A percentile compares a stretch with the other conserved stretches of the same genome.
Conservation (phyloP, 176 grass and related monocot genomes). For the Juncus effusus region DNA sequence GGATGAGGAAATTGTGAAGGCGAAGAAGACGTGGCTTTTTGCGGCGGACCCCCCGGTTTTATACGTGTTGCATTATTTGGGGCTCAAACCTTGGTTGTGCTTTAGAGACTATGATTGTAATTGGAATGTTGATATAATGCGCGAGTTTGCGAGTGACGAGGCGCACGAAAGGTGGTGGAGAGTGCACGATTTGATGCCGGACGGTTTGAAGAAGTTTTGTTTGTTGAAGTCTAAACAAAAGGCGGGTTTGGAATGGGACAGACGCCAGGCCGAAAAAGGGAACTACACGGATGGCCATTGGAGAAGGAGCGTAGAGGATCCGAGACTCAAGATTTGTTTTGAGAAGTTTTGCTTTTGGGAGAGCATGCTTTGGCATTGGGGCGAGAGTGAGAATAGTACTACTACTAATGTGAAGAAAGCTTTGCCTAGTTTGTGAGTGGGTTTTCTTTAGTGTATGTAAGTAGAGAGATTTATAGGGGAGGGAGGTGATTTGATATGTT, state of each 20-base stretch:
- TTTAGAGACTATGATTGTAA: constrained; percentile 94
- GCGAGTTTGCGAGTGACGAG: constrained; percentile 75
- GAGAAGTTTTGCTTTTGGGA: constrained; percentile 97
- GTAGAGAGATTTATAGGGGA: constrained; percentile 23
- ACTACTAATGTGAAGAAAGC: constrained; percentile 22
- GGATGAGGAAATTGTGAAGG: constrained; percentile 67
- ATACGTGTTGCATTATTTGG: constrained; percentile 80
- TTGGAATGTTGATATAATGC: constrained; percentile 68
- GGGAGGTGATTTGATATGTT: background rate
- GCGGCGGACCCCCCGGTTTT: constrained; percentile 60
- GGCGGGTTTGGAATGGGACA: constrained; percentile 83
- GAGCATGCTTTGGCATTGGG: constrained; percentile 93
- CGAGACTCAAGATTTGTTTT: constrained; percentile 58
- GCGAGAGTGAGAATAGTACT: constrained; percentile 48
- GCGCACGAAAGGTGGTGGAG: constrained; percentile 76
- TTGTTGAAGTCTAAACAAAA: constrained; percentile 67
- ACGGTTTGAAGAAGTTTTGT: constrained; percentile 69
- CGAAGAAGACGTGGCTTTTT: constrained; percentile 71
- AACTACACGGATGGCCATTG: constrained; percentile 82
- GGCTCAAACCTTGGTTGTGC: constrained; percentile 78
- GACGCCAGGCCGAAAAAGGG: constrained; percentile 66
- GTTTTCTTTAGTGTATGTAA: constrained; percentile 5
- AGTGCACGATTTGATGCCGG: constrained; percentile 76
- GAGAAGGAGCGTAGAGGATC: constrained; percentile 58
- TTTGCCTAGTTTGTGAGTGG: constrained; percentile 8